phyloP scores from a whole-genome alignment of 2,329 filamentous ascomycete species.

The Xylaria sp. region DNA sequence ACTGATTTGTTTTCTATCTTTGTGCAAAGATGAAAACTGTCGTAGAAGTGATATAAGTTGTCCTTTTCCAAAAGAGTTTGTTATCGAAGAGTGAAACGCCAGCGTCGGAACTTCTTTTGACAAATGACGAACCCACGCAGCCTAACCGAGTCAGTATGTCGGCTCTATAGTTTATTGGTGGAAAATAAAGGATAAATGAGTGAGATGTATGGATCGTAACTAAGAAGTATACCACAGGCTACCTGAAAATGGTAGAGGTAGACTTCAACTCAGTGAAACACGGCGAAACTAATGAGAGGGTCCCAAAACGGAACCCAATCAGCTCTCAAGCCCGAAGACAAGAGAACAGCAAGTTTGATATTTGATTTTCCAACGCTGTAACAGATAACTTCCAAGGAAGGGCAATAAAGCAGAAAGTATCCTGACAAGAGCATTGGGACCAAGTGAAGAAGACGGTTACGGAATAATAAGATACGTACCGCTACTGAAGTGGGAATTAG shows the following conservation, averaged over 20 bases:
- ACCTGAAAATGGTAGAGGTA: slow-evolving; percentile 70
- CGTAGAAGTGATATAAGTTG: slow-evolving; percentile 90
- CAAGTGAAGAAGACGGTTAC: slow-evolving; percentile 38
- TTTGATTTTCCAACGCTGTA: slow-evolving; percentile 99
- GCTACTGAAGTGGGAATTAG: slow-evolving; percentile 91
- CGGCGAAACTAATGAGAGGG: slow-evolving; percentile 75
- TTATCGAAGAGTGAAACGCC: slow-evolving; percentile 94
- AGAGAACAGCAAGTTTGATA: slow-evolving; percentile 73
- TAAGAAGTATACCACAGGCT: slow-evolving; percentile 89
- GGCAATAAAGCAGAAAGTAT: slow-evolving; percentile 71
- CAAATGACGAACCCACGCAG: slow-evolving; percentile 88
- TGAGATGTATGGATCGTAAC: slow-evolving; percentile 94
- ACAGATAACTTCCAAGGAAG: slow-evolving; percentile 87
- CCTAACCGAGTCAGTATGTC: slow-evolving; percentile 56
- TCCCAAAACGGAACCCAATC: slow-evolving; percentile 89
- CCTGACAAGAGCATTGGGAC: slow-evolving; percentile 85
- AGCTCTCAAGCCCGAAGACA: slow-evolving; percentile 72
- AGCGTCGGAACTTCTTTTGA: slow-evolving; percentile 94
- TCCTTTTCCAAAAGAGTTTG: slow-evolving; percentile 96
- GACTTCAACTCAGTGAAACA: slow-evolving; percentile 99
- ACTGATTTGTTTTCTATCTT: slow-evolving; percentile 91
- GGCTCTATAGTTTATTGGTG: neutral
- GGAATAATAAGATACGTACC: slow-evolving; percentile 70
- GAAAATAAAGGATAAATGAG: slow-evolving; percentile 41
- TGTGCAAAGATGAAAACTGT: slow-evolving; percentile 91